Evolutionary conservation across 108 stramenopile genomes (phyloP).

Genomic region (Fistulifera solaris): DNA sequence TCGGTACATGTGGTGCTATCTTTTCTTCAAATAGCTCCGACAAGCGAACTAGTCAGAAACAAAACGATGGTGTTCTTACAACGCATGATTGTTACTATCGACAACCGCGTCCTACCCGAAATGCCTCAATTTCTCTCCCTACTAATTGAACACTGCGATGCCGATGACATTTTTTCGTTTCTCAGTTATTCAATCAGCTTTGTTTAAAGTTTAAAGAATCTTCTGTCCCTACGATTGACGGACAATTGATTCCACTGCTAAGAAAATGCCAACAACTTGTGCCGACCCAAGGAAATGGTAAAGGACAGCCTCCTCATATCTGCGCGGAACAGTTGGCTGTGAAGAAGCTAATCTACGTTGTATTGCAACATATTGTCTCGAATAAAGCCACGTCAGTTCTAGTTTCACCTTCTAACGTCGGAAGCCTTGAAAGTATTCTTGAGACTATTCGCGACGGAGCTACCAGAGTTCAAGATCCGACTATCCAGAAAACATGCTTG

Average conservation of each 20-base stretch:
- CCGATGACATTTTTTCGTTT: constrained; percentile 52
- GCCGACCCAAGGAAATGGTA: constrained; percentile 2
- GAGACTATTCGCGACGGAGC: constrained; percentile 51
- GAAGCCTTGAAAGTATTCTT: constrained; percentile 39
- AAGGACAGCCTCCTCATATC: constrained; percentile 34
- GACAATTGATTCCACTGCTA: constrained; percentile 45
- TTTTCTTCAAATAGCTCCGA: constrained; percentile 37
- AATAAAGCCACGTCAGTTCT: constrained; percentile 38
- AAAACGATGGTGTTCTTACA: constrained; percentile 48
- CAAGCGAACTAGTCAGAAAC: constrained; percentile 33
- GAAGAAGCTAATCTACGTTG: constrained; percentile 45
- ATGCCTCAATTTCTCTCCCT: constrained; percentile 43
- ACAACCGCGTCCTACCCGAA: constrained; percentile 31
- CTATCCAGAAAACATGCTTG: constrained; percentile 56
- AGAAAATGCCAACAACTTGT: constrained; percentile 40
- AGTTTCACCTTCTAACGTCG: constrained; percentile 34
- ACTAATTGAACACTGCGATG: constrained; percentile 34
- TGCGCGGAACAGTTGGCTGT: constrained; percentile 58
- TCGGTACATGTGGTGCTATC: constrained; percentile 30
- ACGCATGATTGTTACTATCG: constrained; percentile 55
- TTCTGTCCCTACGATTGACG: constrained; percentile 38
- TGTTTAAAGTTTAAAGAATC: constrained; percentile 58
- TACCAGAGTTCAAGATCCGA: constrained; percentile 34
- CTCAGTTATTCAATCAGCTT: constrained; percentile 56
- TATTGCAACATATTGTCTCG: constrained; percentile 42